Evolutionary conservation across 805 yeast species (phyloP).

Genomic region (Hanseniaspora opuntiae): DNA sequence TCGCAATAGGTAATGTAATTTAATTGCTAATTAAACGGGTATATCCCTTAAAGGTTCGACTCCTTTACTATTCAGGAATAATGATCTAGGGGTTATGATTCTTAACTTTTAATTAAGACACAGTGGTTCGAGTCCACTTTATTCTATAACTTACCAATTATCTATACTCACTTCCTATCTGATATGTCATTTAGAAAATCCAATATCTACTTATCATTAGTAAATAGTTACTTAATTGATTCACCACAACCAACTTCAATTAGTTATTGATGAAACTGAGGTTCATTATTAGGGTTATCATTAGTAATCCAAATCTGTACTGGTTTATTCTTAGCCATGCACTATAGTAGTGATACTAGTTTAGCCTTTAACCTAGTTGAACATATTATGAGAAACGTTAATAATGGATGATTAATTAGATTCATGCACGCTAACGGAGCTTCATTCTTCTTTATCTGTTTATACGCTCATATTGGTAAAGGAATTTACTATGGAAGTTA

Average conservation of each 20-base stretch:
- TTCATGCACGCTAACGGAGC: conserved; percentile 14
- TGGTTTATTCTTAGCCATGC: conserved; percentile 12
- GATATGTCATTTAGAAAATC: conserved; percentile 7
- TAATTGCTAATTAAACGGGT: conserved; percentile 11
- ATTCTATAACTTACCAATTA: background rate
- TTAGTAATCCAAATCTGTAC: conserved; percentile 13
- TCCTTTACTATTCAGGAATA: conserved; percentile 14
- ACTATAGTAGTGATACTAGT: conserved; percentile 4
- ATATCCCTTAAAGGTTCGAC: conserved; percentile 14
- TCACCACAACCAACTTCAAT: conserved; percentile 1
- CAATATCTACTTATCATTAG: conserved; percentile 12
- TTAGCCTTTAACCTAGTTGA: conserved; percentile 3
- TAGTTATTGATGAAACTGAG: conserved; percentile 8
- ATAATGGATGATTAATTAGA: conserved; percentile 14
- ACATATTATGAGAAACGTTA: conserved; percentile 13
- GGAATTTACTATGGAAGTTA: conserved; percentile 14
- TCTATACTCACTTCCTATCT: background rate
- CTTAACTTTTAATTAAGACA: conserved; percentile 14
- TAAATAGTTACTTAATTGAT: conserved; percentile 12
- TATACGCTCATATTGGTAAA: conserved; percentile 15
- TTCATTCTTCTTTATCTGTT: conserved; percentile 14
- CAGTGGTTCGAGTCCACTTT: conserved; percentile 17
- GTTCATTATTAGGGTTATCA: conserved; percentile 6
- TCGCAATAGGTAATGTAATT: conserved; percentile 12
- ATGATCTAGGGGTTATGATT: conserved; percentile 13